Evolutionary conservation across 345 rosid genomes (phyloP).

Genomic region (Arabidopsis thaliana): DNA sequence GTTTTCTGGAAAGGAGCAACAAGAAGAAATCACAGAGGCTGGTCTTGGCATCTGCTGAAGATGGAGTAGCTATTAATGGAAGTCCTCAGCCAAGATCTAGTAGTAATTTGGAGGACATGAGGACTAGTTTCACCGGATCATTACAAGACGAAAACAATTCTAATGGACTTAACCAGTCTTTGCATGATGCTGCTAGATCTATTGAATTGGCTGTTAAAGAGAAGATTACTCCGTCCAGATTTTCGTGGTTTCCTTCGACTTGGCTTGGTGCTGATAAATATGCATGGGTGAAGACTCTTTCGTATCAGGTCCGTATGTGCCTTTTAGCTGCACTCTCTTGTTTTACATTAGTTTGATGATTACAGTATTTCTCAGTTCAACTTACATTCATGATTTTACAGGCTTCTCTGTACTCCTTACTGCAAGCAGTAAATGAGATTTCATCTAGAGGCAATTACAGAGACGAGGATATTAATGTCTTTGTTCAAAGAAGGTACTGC

Average conservation of each 20-base stretch:
- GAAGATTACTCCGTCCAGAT: conserved; percentile 55
- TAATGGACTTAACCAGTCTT: conserved; percentile 75
- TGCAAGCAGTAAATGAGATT: conserved; percentile 92
- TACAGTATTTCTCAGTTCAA: conserved; percentile 30
- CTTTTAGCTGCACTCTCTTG: neutral
- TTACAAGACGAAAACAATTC: conserved; percentile 61
- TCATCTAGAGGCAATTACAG: conserved; percentile 75
- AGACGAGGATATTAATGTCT: conserved; percentile 76
- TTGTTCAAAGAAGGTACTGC: conserved; percentile 82
- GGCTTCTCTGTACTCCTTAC: conserved; percentile 82
- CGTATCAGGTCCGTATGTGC: conserved; percentile 73
- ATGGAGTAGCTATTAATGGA: conserved; percentile 76
- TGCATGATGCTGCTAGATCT: conserved; percentile 87
- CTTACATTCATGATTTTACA: conserved; percentile 52
- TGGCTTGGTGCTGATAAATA: conserved; percentile 83
- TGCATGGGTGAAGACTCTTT: conserved; percentile 80
- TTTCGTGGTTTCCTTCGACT: conserved; percentile 77
- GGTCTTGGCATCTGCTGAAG: conserved; percentile 69
- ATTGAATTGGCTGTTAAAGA: conserved; percentile 80
- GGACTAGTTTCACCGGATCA: conserved; percentile 61
- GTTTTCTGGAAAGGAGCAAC: conserved; percentile 46
- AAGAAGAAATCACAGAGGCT: conserved; percentile 51
- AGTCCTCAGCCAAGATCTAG: conserved; percentile 52
- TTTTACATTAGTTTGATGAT: neutral
- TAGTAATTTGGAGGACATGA: conserved; percentile 56